These are phyloP conservation scores for Withania somnifera DNA, from an alignment of 305 asterid species.

Conservation along the genomic window DNA sequence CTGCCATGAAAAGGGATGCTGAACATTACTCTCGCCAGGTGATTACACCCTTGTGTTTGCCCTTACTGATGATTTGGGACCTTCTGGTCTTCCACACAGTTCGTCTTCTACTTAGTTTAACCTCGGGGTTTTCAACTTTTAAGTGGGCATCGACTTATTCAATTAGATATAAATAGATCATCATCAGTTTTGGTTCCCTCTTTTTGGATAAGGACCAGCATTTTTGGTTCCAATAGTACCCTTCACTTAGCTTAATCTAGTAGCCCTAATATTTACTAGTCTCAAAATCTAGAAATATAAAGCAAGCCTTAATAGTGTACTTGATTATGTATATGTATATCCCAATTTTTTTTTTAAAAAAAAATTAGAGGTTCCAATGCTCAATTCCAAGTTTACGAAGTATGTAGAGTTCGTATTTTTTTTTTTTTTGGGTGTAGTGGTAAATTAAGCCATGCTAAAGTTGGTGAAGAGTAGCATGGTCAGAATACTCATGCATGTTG, in stretches of 20 bases:
- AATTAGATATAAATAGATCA: not conserved
- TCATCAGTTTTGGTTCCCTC: not conserved
- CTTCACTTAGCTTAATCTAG: not conserved
- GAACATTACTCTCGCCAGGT: constrained; percentile 99
- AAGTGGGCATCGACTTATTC: not conserved
- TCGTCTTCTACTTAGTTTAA: not conserved
- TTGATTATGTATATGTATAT: not conserved
- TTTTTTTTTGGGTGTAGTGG: not conserved
- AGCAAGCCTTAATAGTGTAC: not conserved
- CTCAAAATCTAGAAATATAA: not conserved
- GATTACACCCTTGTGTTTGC: constrained; percentile 5
- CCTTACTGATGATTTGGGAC: not conserved
- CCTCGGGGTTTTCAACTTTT: not conserved
- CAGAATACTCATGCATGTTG: not conserved
- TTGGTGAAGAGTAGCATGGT: not conserved
- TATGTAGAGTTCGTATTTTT: not conserved
- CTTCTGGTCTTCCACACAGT: not conserved
- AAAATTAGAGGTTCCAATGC: not conserved
- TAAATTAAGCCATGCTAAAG: not conserved
- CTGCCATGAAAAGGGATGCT: constrained; percentile 98
- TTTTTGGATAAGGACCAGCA: not conserved
- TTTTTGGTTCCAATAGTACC: not conserved
- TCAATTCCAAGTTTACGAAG: not conserved
- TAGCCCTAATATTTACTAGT: not conserved
- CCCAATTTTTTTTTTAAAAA: too few species aligned